Evolutionary conservation across 2,329 filamentous ascomycete species (phyloP).

Genomic region (Balansia obtecta): DNA sequence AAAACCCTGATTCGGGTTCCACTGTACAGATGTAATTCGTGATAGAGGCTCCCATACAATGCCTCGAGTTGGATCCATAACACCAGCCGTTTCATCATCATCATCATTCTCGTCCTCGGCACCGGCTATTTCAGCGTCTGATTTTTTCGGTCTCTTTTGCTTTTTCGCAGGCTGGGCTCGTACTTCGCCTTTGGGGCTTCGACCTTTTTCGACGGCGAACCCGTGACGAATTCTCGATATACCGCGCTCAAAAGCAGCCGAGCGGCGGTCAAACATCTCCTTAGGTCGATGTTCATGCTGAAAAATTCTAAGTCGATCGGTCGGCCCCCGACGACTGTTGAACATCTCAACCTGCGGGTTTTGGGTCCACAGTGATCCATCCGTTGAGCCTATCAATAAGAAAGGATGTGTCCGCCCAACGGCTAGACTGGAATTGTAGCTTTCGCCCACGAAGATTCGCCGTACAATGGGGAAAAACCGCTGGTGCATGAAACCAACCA

Average conservation of each 20-base stretch:
- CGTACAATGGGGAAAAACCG: constrained; percentile 40
- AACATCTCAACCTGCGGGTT: constrained; percentile 27
- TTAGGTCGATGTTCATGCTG: constrained; percentile 40
- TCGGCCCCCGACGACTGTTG: constrained; percentile 19
- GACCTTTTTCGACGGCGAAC: constrained; percentile 37
- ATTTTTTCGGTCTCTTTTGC: constrained; percentile 23
- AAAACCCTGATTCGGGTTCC: constrained; percentile 56
- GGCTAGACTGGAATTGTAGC: constrained; percentile 36
- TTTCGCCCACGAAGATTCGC: constrained; percentile 37
- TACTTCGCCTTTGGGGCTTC: constrained; percentile 29
- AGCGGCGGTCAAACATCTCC: constrained; percentile 16
- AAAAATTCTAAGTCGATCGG: constrained; percentile 29
- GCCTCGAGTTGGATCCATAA: constrained; percentile 27
- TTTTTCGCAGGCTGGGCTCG: constrained; percentile 24
- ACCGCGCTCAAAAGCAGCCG: constrained; percentile 25
- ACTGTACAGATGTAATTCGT: constrained; percentile 47
- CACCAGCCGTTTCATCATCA: constrained; percentile 19
- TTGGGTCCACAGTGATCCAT: constrained; percentile 39
- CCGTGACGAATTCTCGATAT: constrained; percentile 39
- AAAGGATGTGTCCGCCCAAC: constrained; percentile 40
- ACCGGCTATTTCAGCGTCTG: constrained; percentile 15
- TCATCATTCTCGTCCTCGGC: constrained; percentile 18
- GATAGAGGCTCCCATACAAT: constrained; percentile 50
- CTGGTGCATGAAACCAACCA: constrained; percentile 39
- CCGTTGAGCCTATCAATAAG: constrained; percentile 38